Evolutionary conservation across 176 grass and related monocot species (phyloP), one percentile per base, ranked within the genome.

Genomic region (Ensete glaucum): DNA sequence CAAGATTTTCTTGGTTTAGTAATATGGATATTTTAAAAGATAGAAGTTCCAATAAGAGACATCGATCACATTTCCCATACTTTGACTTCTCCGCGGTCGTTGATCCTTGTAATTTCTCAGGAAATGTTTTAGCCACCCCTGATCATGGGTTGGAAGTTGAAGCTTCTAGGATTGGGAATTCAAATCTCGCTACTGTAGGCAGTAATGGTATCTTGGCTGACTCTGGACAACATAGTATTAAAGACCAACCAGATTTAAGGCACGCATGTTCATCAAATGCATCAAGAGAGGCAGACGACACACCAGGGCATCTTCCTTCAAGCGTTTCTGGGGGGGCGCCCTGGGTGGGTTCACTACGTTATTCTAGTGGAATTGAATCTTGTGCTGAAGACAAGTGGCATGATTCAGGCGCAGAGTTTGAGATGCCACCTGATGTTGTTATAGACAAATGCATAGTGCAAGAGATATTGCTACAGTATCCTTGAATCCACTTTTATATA

Each of bases 401-500:
- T 72, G 43, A 78, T 62, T 90, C 84, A 79, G 87, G 89, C 73
- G 62, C 9, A 52, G 56, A 69, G 27, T 73, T 68, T 87, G 85
- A 87, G 64, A 76, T 93, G 80, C 90, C 90, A 80, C 80, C 91
- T 80, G 84, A 91, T 93, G 87, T 93, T 63, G 78, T 87, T 54
- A 91, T 98, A 63, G 86, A 89, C 81, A 98, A 91, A 54, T 98
- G 90, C 84, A 93, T 98, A 58, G 34, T 82, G 34, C 95, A 98
- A 82, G 95, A 93, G 80, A 76, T 93, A 83, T 78, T 93, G 75
- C 84, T 91, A 82, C 95, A 98, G 95, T 98, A 98, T 93, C 95
- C 95, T 97, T 92, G 16, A 53, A 12, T 73, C 73, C 53, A 59
- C 64, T 29, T 9, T 57, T 17, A 73, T 15, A 5, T 53, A 20